Conservation (phyloP, 345 rosid species). For the Pistacia integerrima region DNA sequence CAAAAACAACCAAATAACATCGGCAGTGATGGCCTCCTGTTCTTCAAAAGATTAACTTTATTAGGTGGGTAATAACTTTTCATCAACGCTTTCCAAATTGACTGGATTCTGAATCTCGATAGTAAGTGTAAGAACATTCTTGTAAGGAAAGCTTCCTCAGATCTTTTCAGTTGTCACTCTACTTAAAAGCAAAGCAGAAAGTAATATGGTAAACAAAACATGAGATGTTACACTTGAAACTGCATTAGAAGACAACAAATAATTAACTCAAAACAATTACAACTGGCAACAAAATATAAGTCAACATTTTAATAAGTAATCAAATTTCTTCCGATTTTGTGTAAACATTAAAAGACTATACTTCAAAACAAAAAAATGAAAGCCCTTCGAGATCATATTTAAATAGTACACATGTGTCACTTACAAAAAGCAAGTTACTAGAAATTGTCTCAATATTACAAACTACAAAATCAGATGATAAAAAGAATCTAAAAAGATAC, state of each 20-base stretch:
- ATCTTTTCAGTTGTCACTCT: slow-evolving; percentile 3
- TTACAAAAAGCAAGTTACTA: not conserved
- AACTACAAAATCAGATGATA: not conserved
- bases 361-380: not conserved
- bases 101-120: slow-evolving; percentile 17
- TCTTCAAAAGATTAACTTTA: slow-evolving; percentile 25
- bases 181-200: not conserved
- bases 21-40: slow-evolving; percentile 17
- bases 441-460: not conserved
- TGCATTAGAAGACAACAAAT: not conserved
- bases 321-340: not conserved
- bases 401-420: not conserved
- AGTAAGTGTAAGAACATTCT: slow-evolving; percentile 31
- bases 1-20: slow-evolving; percentile 21
- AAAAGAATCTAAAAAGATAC: not conserved
- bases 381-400: not conserved
- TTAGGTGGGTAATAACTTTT: slow-evolving; percentile 21
- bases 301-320: not conserved
- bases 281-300: not conserved
- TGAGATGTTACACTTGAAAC: slow-evolving; percentile 6
- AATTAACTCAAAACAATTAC: not conserved
- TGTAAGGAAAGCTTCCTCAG: slow-evolving; percentile 21
- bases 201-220: not conserved
- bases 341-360: not conserved
- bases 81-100: slow-evolving; percentile 28